Conservation (phyloP, 768 basidiomycete genomes). For the Zangia roseola region DNA sequence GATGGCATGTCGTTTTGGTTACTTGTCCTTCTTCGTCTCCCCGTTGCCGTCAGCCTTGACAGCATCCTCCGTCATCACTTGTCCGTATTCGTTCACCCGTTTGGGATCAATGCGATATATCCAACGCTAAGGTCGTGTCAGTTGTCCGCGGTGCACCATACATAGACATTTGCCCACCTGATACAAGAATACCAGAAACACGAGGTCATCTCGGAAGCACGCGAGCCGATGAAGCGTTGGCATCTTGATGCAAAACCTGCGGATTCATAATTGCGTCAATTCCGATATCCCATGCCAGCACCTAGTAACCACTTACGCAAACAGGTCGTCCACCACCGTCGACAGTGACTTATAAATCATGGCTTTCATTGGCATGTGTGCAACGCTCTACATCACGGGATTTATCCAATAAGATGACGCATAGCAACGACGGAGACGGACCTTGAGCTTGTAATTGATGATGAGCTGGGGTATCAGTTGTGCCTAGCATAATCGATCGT, state of each 20-base stretch:
- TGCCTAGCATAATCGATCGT: constrained; percentile 46
- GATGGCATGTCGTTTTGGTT: constrained; percentile 12
- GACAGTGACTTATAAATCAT: constrained; percentile 95
- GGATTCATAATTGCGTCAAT: constrained; percentile 13
- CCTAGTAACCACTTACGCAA: constrained; percentile 57
- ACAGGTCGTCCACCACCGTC: constrained; percentile 89
- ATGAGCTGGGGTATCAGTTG: constrained; percentile 87
- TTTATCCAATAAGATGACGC: constrained; percentile 4
- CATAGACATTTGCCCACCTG: constrained; percentile 55
- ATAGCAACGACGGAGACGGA: constrained; percentile 39
- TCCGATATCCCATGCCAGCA: constrained; percentile 9
- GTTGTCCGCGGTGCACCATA: constrained; percentile 1
- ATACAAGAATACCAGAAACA: constrained; percentile 90
- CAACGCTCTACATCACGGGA: constrained; percentile 73
- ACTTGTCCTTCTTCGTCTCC: constrained; percentile 61
- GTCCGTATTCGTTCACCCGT: constrained; percentile 95
- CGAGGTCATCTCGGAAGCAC: constrained; percentile 87
- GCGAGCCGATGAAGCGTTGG: constrained; percentile 89
- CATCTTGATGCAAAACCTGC: constrained; percentile 94
- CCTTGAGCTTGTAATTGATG: constrained; percentile 97
- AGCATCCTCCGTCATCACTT: constrained; percentile 60
- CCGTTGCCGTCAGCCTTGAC: constrained; percentile 37
- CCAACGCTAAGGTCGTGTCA: constrained; percentile 59
- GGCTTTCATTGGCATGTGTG: constrained; percentile 98
- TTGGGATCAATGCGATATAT: constrained; percentile 96